Evolutionary conservation across 78 protist genomes (phyloP), one percentile per base, ranked within the genome.

Genomic region (Pigoraptor vietnamica): DNA sequence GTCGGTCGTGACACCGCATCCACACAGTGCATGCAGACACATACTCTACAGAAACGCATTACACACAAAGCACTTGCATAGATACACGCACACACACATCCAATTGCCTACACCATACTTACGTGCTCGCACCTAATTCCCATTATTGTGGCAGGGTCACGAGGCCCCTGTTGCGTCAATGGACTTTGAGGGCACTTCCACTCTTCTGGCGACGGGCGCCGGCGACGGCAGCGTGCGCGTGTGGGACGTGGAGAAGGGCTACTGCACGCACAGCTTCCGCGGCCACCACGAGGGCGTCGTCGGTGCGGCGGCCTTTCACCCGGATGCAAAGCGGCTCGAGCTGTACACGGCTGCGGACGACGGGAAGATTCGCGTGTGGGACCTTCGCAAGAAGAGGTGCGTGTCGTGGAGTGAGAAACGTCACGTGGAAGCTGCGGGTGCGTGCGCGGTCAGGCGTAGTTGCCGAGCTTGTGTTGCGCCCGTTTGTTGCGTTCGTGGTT

Each of bases 221-320:
- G 81, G 92, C 33, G 95, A 94, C 89, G 93, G 90, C 89, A 87
- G 90, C 19, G 91, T 92, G 86, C 48, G 88, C 37, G 93, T 94
- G 9, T 94, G 93, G 93, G 95, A 94, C 91, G 48, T 94, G 33
- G 94, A 91, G 67, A 81, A 94, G 83, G 95, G 95, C 88, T 94
- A 82, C 55, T 91, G 93, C 91, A 94, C 95, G 14, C 95, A 94
- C 39, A 91, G 91, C 89, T 92, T 94, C 86, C 81, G 67, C 29
- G 67, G 67, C 14, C 67, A 48, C 67, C 67, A 48, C 14, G 89
- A 91, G 32, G 86, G 81, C 29, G 29, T 37, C 40, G 95, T 89
- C 25, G 90, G 90, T 39, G 92, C 89, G 23, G 33, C 89, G 29
- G 89, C 89, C 33, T 86, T 94, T 2, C 90, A 92, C 39, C 92